Conservation (phyloP, 176 grass and related monocot species). For the Carex kokanica region DNA sequence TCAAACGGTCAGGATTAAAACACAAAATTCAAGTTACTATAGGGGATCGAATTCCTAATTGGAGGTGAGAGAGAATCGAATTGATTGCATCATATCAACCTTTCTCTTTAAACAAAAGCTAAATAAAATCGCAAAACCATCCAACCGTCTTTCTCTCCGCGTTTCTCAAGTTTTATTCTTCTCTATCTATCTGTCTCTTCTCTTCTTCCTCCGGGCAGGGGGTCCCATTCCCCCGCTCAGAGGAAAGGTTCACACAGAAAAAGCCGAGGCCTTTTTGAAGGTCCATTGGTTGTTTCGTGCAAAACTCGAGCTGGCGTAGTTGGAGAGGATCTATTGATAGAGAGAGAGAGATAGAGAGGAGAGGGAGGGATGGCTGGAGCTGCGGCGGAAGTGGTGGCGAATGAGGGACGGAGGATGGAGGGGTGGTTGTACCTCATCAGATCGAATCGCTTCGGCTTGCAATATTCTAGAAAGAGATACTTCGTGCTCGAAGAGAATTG, state of each 20-base stretch:
- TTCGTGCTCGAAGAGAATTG: constrained; percentile 77
- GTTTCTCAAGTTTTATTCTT: background rate
- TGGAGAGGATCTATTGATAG: constrained; percentile 4
- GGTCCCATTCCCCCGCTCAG: constrained; percentile 18
- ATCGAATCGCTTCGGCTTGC: constrained; percentile 75
- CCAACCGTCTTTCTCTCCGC: constrained; percentile 6
- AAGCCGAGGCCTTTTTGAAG: background rate
- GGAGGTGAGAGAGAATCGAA: background rate
- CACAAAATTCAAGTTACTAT: no score
- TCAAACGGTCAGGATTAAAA: no score
- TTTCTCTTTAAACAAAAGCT: constrained; percentile 19
- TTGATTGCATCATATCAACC: background rate
- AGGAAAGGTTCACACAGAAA: background rate
- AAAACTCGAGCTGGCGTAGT: background rate
- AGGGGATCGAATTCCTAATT: background rate
- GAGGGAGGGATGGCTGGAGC: background rate
- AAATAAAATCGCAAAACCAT: background rate
- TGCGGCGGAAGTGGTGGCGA: background rate
- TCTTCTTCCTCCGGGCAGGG: constrained; percentile 20
- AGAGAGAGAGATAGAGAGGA: constrained; percentile 28
- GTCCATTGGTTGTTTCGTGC: background rate
- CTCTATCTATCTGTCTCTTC: background rate
- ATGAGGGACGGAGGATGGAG: constrained; percentile 56
- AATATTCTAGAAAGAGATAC: constrained; percentile 87
- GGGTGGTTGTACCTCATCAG: constrained; percentile 90